phyloP scores from a whole-genome alignment of 1,284 basidiomycete species.

The Boletus mariae region DNA sequence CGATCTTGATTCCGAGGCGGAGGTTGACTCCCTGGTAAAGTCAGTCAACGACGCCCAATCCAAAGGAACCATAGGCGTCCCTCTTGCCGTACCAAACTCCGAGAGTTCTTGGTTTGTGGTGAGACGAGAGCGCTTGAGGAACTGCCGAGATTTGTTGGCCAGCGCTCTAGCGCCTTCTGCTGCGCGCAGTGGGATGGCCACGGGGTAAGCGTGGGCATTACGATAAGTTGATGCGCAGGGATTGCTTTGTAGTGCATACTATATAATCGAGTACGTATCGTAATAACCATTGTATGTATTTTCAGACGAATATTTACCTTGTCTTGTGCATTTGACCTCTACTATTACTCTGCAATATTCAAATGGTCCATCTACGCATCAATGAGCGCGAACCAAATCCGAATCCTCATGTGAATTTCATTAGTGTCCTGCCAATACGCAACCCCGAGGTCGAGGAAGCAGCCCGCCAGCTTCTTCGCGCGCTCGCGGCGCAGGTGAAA shows the following conservation, averaged over 20 bases:
- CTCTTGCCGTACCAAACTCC: conserved; percentile 48
- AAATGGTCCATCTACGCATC: conserved; percentile 68
- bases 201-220: conserved; percentile 16
- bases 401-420: conserved; percentile 74
- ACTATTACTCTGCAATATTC: background rate
- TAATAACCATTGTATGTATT: background rate
- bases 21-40: conserved; percentile 54
- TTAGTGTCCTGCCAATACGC: conserved; percentile 50
- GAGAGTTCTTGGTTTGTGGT: conserved; percentile 69
- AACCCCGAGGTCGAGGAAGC: conserved; percentile 44
- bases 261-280: background rate
- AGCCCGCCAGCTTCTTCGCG: conserved; percentile 64
- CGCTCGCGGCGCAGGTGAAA: conserved; percentile 74
- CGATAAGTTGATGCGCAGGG: conserved; percentile 12
- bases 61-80: conserved; percentile 46
- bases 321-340: background rate
- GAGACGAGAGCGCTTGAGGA: conserved; percentile 66
- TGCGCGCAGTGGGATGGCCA: conserved; percentile 25
- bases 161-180: conserved; percentile 44
- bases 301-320: too few species aligned
- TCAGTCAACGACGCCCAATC: conserved; percentile 54
- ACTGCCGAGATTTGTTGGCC: conserved; percentile 62
- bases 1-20: conserved; percentile 76
- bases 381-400: conserved; percentile 70
- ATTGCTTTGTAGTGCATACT: background rate